Evolutionary conservation across 768 basidiomycete species (phyloP), one percentile per base, ranked within the genome.

Genomic region (Suillus spraguei): DNA sequence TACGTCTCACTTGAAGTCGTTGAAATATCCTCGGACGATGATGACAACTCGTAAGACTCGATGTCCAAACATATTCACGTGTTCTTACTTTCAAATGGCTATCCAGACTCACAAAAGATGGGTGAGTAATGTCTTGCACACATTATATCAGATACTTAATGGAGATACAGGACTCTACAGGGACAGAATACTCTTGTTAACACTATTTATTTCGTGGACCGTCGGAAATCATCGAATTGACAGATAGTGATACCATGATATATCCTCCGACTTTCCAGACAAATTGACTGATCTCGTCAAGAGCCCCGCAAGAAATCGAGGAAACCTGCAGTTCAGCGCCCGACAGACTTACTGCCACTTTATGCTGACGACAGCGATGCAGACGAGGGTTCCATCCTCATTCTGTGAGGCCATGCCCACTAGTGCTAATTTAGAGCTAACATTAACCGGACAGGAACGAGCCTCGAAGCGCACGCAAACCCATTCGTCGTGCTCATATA

Each of bases 11-110:
- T 67, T 47, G 74, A 80, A 50, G 74, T 87, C 28, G 86, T 88
- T 63, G 83, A 86, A 67, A 83, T 87, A 71, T 85, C 83, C 20
- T 86, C 85, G 53, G 75, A 80, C 42, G 79, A 80, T 59, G 75
- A 78, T 1, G 77, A 41, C 3, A 17, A 79, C n/a, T 59, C 64
- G 79, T 77, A 66, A 60, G 77, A 70, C 16, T 16, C 14, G 70
- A 72, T 67, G 10, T 32, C 60, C 13, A 59, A 60, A 53, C 58
- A 60, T 32, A 42, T 50, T 6, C 36, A 44, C 47, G 60, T 17
- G 36, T 63, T 54, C 60, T 22, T 41, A 17, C 38, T 17, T 52
- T 14, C 56, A 67, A 72, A 61, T 39, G 53, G 52, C 28, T 3
- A 42, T 42, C 16, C 46, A 65, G 32, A 24, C 33, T 32, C 20